Base-by-base conservation (phyloP, 2,329 filamentous ascomycete genomes). In the Diaporthe sp. region DNA sequence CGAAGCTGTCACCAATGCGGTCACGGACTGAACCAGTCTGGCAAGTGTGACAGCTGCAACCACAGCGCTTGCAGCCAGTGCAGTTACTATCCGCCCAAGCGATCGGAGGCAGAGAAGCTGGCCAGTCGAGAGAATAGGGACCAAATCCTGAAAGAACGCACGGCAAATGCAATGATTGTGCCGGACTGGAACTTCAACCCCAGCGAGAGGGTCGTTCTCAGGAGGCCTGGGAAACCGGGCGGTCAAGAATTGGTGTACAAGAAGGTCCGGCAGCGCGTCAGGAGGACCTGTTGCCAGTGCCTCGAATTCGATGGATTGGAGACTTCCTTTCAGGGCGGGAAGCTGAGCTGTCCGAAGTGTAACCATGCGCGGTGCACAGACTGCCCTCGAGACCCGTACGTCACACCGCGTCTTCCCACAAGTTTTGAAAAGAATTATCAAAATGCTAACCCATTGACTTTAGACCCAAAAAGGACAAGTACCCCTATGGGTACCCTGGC, bases 21-120 rank as follows among this genome's bases (percentile, higher is more conserved):
- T 4, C 53, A 67, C 53, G 61, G 75, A 13, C 28, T 75, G 28
- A 90, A 92, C 75, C 91, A 93, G 20, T 90, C 90, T 34, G 98
- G 96, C 82, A 92, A 93, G 74, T 84, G 90, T 28, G 90, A 93
- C 80, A 95, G 93, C 85, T 98, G 96, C 86, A 89, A 94, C 79
- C 96, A 98, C 85, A 87, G 88, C 63, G 91, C 94, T 79, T 98
- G 96, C 90, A 93, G 91, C 81, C 92, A 94, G 81, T 98, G 96
- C 83, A 90, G 92, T 39, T 92, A 94, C 73, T 91, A 93, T 80
- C 95, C 95, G 47, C 87, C 90, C 72, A 92, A 92, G 85, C 91
- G 90, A 79, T 88, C 86, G 80, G 89, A 91, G 78, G 87, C 87
- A 77, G 87, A 91, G 81, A 86, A 86, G 79, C 84, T 88, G 76